Evolutionary conservation across 169 alveolate species (phyloP), one percentile per base, ranked within the genome.

Genomic region (Eimeria praecox): DNA sequence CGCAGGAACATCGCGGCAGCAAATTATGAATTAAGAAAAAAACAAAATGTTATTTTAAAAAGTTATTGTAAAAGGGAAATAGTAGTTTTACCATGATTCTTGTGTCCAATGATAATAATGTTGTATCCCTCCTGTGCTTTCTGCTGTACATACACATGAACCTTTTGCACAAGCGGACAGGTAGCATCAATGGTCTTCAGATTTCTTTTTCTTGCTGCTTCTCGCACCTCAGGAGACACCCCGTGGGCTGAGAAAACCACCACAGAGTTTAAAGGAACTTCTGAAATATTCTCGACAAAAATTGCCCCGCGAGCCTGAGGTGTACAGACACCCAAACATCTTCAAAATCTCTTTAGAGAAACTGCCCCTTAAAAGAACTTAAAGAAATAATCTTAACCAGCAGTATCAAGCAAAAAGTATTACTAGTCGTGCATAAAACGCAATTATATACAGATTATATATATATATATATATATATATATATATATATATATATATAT

Each of bases 191-290:
- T 97, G 69, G 96, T 98, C 18, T 88, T 80, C 40, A 98, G 89
- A 18, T 97, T 95, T 73, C 98, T 96, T 30, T 89, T 83, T 92
- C 87, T 93, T 27, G 98, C 99, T 44, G 64, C 73, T 64, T 97
- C 98, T 33, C 96, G 80, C 24, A 97, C 97, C 35, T 95, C 97
- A 1, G 99, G 99, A 16, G 98, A 94, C 0, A 98, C 97, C 27
- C 99, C 99, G 94, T 98, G 99, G 33, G 99, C 99, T 4, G 99
- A 98, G 95, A 95, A 97, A 44, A 98, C 96, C 52, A 97, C 90
- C 3, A 96, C 95, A 30, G 96, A 85, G 33, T 97, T 97, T 85
- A 92, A 97, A 10, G 99, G 99, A 0, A 98, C 98, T 33, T 95
- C 90, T 49, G 95, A 88, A 27, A 98, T 42, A 78, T 98, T 98